phyloP scores from a whole-genome alignment of 495 filamentous ascomycete species.

The Extremus antarcticus region DNA sequence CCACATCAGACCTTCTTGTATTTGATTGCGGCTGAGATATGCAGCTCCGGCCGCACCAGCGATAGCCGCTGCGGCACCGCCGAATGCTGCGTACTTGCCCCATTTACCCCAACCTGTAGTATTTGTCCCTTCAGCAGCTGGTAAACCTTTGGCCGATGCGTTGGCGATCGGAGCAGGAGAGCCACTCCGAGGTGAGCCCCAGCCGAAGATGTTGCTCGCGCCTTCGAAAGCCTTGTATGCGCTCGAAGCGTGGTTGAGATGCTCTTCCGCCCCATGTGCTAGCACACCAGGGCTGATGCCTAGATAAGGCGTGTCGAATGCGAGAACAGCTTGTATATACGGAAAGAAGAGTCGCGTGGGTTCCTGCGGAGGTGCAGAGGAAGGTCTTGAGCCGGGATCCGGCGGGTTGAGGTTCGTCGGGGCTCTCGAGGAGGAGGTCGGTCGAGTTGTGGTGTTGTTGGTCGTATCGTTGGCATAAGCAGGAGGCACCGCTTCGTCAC shows the following conservation, averaged over 20 bases:
- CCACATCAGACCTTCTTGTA: constrained; percentile 65
- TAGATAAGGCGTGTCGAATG: constrained; percentile 91
- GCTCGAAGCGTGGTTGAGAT: constrained; percentile 61
- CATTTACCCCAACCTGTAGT: constrained; percentile 48
- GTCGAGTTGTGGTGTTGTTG: constrained; percentile 2
- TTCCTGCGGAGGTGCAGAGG: constrained; percentile 19
- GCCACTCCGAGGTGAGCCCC: constrained; percentile 26
- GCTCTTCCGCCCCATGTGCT: constrained; percentile 76
- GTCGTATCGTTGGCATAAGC: constrained; percentile 19
- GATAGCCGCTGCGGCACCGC: constrained; percentile 68
- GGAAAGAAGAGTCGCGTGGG: constrained; percentile 49
- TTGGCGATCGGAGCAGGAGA: constrained; percentile 9
- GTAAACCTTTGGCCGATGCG: constrained; percentile 23
- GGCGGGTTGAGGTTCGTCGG: constrained; percentile 8
- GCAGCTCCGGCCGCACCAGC: constrained; percentile 74
- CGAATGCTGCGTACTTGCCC: constrained; percentile 75
- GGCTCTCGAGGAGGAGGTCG: not conserved
- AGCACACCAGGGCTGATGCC: constrained; percentile 83
- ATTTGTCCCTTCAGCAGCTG: constrained; percentile 10
- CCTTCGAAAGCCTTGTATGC: constrained; percentile 60
- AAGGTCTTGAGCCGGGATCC: not conserved
- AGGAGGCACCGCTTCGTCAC: constrained; percentile 52
- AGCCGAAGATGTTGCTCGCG: constrained; percentile 50
- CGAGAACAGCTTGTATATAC: constrained; percentile 72
- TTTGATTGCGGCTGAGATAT: constrained; percentile 69